Evolutionary conservation across 2,329 filamentous ascomycete genomes (phyloP).

Genomic region (Endocalyx cinctus): DNA sequence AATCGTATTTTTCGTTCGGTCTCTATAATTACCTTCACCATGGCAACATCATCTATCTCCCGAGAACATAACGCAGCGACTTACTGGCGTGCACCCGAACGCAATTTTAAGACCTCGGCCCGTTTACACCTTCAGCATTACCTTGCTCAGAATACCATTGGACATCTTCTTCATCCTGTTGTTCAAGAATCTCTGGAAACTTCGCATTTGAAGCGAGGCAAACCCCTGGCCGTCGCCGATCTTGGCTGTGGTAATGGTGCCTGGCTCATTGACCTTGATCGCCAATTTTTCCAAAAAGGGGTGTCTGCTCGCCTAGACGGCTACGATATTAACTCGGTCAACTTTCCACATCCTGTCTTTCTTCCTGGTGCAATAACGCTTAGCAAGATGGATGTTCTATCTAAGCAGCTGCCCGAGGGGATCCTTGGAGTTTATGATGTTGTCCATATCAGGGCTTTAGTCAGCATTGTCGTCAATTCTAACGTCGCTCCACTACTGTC

Average conservation of each 20-base stretch:
- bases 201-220: too few relatives aligned
- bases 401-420: constrained; percentile 9
- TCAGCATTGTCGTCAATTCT: constrained; percentile 10
- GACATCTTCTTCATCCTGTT: constrained; percentile 14
- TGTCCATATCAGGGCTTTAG: constrained; percentile 18
- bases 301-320: constrained; percentile 13
- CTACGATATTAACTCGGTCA: constrained; percentile 17
- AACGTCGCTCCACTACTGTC: constrained; percentile 10
- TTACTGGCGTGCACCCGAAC: constrained; percentile 15
- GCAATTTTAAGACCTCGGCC: constrained; percentile 18
- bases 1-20: too few relatives aligned
- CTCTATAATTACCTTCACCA: too few relatives aligned
- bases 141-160: constrained; percentile 20
- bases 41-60: background rate
- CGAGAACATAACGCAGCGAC: constrained; percentile 5
- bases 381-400: constrained; percentile 14
- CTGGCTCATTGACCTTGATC: constrained; percentile 16
- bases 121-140: constrained; percentile 22
- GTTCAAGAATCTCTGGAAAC: constrained; percentile 6
- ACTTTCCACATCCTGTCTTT: constrained; percentile 12
- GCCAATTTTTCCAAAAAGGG: constrained; percentile 9
- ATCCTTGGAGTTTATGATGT: constrained; percentile 16
- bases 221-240: constrained; percentile 14
- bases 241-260: constrained; percentile 21
- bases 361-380: constrained; percentile 13